Percentiles rank a stretch among this genome's conserved stretches.
phyloP scores from a whole-genome alignment of 768 basidiomycete genomes.

The Rhizopogon sp. region DNA sequence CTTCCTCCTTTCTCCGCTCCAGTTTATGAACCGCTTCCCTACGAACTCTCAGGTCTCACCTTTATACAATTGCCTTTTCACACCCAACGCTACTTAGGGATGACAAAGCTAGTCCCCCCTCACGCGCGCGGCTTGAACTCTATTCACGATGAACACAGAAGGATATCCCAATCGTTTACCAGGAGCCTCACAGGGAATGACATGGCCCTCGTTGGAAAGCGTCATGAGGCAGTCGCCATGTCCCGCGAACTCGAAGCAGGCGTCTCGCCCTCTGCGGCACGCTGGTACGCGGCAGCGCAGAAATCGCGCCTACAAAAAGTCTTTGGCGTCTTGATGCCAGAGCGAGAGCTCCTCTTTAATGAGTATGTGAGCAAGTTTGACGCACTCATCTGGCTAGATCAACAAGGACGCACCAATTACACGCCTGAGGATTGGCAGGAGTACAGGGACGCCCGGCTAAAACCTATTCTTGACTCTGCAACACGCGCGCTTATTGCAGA shows the following conservation, averaged over 20 bases:
- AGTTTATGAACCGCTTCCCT: conserved; percentile 2
- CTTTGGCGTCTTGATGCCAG: conserved; percentile 5
- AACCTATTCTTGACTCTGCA: background rate
- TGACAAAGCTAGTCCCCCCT: background rate
- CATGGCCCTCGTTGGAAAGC: background rate
- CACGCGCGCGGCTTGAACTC: background rate
- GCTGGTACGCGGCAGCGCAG: background rate
- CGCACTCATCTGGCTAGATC: conserved; percentile 16
- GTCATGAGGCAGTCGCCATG: background rate
- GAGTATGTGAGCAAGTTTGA: conserved; percentile 12
- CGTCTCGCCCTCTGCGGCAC: background rate
- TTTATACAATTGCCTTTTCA: conserved; percentile 2
- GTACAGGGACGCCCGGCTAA: background rate
- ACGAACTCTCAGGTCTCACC: conserved; percentile 1
- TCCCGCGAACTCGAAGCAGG: background rate
- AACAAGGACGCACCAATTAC: background rate
- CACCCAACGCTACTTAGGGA: conserved; percentile 2
- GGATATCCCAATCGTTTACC: background rate
- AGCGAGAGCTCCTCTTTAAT: conserved; percentile 6
- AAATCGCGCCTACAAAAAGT: background rate
- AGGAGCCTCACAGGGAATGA: background rate
- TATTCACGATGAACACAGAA: background rate
- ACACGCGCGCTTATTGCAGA: background rate
- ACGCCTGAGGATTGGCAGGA: background rate
- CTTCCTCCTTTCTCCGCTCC: background rate